Percentiles rank a stretch among this genome's conserved stretches.
phyloP scores from a whole-genome alignment of 108 stramenopile species.

The Aurantiochytrium sp. region DNA sequence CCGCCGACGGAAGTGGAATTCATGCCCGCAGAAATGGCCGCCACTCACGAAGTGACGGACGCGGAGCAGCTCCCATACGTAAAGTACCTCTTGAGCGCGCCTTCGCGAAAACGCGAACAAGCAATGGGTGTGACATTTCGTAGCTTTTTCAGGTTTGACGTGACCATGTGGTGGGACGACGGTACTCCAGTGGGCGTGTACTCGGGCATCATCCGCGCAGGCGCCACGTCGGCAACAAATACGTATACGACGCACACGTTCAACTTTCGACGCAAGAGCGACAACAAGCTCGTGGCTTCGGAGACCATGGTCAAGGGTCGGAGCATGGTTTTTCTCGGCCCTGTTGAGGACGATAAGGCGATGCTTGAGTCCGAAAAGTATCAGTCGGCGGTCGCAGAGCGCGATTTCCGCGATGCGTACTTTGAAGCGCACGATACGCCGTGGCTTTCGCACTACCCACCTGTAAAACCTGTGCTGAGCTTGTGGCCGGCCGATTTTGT shows the following conservation, averaged over 20 bases:
- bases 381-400: not conserved
- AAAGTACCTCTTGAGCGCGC: not conserved
- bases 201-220: not conserved
- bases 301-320: not conserved
- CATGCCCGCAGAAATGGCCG: slow-evolving; percentile 73
- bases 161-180: slow-evolving; percentile 10
- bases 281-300: not conserved
- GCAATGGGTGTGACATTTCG: slow-evolving; percentile 16
- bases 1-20: slow-evolving; percentile 83
- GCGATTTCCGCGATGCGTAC: not conserved
- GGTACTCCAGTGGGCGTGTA: not conserved
- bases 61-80: slow-evolving; percentile 74
- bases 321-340: slow-evolving; percentile 4
- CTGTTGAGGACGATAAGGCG: not conserved
- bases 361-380: not conserved
- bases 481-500: slow-evolving; percentile 27
- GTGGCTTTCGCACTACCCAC: slow-evolving; percentile 26
- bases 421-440: not conserved
- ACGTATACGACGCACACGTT: slow-evolving; percentile 26
- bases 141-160: not conserved
- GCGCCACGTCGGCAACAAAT: not conserved
- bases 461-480: not conserved
- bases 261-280: not conserved
- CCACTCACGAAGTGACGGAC: slow-evolving; percentile 73
- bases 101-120: not conserved